Conservation (phyloP, 2,329 filamentous ascomycete species). For the Sporothrix mexicana region DNA sequence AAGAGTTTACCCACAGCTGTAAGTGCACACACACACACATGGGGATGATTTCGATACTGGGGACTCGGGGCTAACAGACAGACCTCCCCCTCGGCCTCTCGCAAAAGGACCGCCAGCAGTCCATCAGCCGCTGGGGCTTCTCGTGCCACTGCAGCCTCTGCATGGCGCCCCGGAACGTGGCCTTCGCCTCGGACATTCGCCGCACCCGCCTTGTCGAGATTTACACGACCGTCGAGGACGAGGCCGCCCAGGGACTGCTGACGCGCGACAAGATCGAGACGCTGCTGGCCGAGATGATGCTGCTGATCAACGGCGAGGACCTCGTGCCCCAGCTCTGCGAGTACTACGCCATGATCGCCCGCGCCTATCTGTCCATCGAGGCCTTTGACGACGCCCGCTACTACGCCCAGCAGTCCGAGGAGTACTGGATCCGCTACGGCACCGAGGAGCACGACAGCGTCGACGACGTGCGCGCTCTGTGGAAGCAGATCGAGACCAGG, state of each 20-base stretch:
- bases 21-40: too few relatives aligned
- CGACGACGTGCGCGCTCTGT: slow-evolving; percentile 34
- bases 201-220: slow-evolving; percentile 41
- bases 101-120: slow-evolving; percentile 40
- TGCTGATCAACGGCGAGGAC: slow-evolving; percentile 40
- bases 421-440: slow-evolving; percentile 34
- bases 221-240: slow-evolving; percentile 35
- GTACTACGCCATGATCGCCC: slow-evolving; percentile 41
- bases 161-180: slow-evolving; percentile 39
- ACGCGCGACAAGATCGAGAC: slow-evolving; percentile 28
- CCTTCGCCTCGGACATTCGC: slow-evolving; percentile 44
- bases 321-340: slow-evolving; percentile 42
- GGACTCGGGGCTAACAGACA: too few relatives aligned
- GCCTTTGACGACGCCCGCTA: slow-evolving; percentile 29
- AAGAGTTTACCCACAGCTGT: slow-evolving; percentile 42
- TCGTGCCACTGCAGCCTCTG: slow-evolving; percentile 46
- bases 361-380: slow-evolving; percentile 37
- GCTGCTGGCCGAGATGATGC: slow-evolving; percentile 38
- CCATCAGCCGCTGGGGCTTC: slow-evolving; percentile 45
- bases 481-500: slow-evolving; percentile 29
- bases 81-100: slow-evolving; percentile 41
- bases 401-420: slow-evolving; percentile 35
- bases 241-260: slow-evolving; percentile 26
- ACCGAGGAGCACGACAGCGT: slow-evolving; percentile 36
- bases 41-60: too few relatives aligned